Evolutionary conservation across 352 stramenopile genomes (phyloP).

Genomic region (Pythium aphanidermatum): DNA sequence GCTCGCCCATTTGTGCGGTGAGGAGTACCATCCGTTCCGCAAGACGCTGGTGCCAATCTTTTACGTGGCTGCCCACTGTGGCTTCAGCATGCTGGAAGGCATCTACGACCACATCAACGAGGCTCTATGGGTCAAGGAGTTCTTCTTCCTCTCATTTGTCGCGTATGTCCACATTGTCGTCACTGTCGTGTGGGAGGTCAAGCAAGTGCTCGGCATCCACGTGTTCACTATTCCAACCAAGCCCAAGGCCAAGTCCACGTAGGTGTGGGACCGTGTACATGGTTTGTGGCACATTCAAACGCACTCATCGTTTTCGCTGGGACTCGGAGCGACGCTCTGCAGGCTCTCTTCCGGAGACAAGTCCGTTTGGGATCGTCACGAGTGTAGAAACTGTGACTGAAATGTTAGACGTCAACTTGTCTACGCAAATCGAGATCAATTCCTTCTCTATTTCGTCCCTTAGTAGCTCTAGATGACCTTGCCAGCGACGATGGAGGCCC

Average conservation of each 20-base stretch:
- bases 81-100: conserved; percentile 76
- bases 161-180: conserved; percentile 85
- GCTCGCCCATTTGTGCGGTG: conserved; percentile 78
- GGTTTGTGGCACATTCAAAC: neutral
- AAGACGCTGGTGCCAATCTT: conserved; percentile 89
- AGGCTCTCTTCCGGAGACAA: neutral
- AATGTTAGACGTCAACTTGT: too few species aligned
- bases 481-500: conserved; percentile 71
- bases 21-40: conserved; percentile 86
- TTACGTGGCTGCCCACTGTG: conserved; percentile 78
- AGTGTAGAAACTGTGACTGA: too few species aligned
- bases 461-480: conserved; percentile 60
- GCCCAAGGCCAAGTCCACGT: conserved; percentile 22
- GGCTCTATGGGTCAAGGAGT: conserved; percentile 76
- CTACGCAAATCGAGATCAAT: conserved; percentile 6
- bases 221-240: conserved; percentile 69
- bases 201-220: conserved; percentile 72
- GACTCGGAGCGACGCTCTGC: conserved; percentile 3
- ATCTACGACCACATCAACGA: conserved; percentile 83
- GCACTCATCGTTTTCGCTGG: neutral
- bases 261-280: neutral
- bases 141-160: conserved; percentile 83
- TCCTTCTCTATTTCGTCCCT: conserved; percentile 4
- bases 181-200: conserved; percentile 84
- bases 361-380: neutral